Conservation (phyloP, 2,329 filamentous ascomycete genomes). For the Cercospora berteroae region DNA sequence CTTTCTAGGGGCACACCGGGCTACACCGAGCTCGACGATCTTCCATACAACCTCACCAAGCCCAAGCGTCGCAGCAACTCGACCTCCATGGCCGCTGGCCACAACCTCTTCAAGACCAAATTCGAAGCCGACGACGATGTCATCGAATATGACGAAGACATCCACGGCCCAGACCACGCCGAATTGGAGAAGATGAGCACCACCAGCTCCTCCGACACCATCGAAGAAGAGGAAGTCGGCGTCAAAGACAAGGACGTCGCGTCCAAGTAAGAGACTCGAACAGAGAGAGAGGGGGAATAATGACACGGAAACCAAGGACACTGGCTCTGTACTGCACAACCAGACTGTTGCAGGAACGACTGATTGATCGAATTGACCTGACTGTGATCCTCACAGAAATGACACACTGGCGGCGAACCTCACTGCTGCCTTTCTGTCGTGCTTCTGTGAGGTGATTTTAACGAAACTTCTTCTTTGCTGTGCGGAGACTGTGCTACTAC, state of each 20-base stretch:
- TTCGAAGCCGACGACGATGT: slow-evolving; percentile 91
- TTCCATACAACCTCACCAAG: slow-evolving; percentile 79
- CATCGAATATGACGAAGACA: slow-evolving; percentile 69
- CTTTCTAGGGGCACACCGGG: slow-evolving; percentile 71
- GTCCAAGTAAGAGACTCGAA: slow-evolving; percentile 7
- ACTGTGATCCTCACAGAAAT: not conserved
- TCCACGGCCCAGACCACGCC: slow-evolving; percentile 66
- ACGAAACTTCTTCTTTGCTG: slow-evolving; percentile 6
- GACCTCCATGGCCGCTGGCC: slow-evolving; percentile 66
- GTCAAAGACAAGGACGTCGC: slow-evolving; percentile 39
- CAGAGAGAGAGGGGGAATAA: not conserved
- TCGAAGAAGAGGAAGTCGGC: slow-evolving; percentile 57
- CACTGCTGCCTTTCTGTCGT: not conserved
- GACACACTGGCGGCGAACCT: not conserved
- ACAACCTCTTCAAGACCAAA: slow-evolving; percentile 89
- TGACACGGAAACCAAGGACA: not conserved
- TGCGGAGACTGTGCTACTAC: slow-evolving; percentile 8
- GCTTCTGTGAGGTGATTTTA: not conserved
- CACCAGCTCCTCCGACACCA: slow-evolving; percentile 49
- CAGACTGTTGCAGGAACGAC: slow-evolving; percentile 2
- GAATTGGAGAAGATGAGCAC: slow-evolving; percentile 51
- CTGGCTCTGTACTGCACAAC: slow-evolving; percentile 21
- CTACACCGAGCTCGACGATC: slow-evolving; percentile 75
- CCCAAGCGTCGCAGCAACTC: slow-evolving; percentile 90
- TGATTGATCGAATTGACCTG: slow-evolving; percentile 1